Conservation (phyloP, 768 basidiomycete genomes). For the Boletus tylopilopsis region DNA sequence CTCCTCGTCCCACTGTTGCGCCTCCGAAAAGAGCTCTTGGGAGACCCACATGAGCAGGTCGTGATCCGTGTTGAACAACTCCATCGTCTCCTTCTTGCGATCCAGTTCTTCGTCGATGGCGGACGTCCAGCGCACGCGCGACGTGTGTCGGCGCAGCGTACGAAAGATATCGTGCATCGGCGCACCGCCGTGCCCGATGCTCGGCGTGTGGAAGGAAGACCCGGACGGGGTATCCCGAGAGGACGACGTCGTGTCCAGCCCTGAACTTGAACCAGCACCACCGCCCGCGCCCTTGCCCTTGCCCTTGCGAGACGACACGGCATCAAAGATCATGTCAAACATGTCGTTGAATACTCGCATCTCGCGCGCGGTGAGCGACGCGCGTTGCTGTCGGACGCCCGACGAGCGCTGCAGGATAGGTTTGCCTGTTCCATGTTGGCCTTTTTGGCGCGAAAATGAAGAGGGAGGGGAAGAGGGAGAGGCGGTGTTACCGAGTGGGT, state of each 20-base stretch:
- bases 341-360: slow-evolving; percentile 65
- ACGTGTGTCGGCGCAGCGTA: slow-evolving; percentile 51
- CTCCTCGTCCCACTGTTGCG: slow-evolving; percentile 45
- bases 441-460: background rate
- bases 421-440: background rate
- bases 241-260: background rate
- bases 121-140: slow-evolving; percentile 47
- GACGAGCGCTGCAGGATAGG: slow-evolving; percentile 12
- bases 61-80: slow-evolving; percentile 61
- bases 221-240: no score
- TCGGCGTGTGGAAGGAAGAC: slow-evolving; percentile 13
- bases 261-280: no score
- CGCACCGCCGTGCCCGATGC: slow-evolving; percentile 13
- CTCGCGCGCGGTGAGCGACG: slow-evolving; percentile 68
- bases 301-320: slow-evolving; percentile 37
- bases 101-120: slow-evolving; percentile 57
- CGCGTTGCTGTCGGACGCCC: slow-evolving; percentile 33
- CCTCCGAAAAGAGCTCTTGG: slow-evolving; percentile 63
- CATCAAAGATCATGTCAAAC: slow-evolving; percentile 68
- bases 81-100: slow-evolving; percentile 69
- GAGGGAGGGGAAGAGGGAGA: background rate
- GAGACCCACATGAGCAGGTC: slow-evolving; percentile 73
- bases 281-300: background rate
- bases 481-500: slow-evolving; percentile 1
- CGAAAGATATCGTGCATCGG: slow-evolving; percentile 49